A percentile compares a stretch with the other conserved stretches of the same genome.
phyloP scores from a whole-genome alignment of 768 basidiomycete species.

The Cystofilobasidium capitatum region DNA sequence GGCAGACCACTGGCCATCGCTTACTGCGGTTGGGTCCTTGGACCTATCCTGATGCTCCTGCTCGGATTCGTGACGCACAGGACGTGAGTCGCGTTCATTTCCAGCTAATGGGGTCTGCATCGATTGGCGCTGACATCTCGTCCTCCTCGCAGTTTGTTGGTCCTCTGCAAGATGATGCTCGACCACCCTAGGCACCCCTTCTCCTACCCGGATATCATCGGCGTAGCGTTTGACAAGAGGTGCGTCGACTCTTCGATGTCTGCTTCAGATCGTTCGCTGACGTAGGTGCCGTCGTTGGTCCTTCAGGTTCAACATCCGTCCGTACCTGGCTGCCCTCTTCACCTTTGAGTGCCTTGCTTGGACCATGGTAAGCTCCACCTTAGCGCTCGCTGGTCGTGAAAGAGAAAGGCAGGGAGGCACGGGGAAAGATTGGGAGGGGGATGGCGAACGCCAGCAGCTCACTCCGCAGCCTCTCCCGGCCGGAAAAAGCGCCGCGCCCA shows the following conservation, averaged over 20 bases:
- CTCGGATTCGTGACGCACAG: conserved; percentile 79
- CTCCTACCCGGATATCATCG: conserved; percentile 82
- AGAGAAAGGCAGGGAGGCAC: too few species aligned
- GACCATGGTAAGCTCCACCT: conserved; percentile 15
- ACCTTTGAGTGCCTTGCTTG: conserved; percentile 72
- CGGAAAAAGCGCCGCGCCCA: too few species aligned
- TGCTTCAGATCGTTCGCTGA: not conserved
- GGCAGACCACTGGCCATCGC: conserved; percentile 45
- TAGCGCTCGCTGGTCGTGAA: too few species aligned
- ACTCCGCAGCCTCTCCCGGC: too few species aligned
- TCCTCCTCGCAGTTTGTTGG: conserved; percentile 58
- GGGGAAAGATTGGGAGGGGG: too few species aligned
- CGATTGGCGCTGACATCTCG: not conserved
- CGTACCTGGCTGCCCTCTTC: conserved; percentile 48
- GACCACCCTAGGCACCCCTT: conserved; percentile 54
- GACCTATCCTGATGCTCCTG: conserved; percentile 60
- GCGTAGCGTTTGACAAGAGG: conserved; percentile 62
- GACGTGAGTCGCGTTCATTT: conserved; percentile 52
- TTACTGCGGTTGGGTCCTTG: conserved; percentile 78
- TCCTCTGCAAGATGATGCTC: conserved; percentile 66
- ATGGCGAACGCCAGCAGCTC: too few species aligned
- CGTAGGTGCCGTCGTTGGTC: not conserved
- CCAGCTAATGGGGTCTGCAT: not conserved
- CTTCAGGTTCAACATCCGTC: conserved; percentile 44
- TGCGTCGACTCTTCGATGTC: conserved; percentile 24